A percentile compares a stretch with the other conserved stretches of the same genome.
Evolutionary conservation across 2,329 filamentous ascomycete species (phyloP).

Genomic region (Aspergillus uvarum): DNA sequence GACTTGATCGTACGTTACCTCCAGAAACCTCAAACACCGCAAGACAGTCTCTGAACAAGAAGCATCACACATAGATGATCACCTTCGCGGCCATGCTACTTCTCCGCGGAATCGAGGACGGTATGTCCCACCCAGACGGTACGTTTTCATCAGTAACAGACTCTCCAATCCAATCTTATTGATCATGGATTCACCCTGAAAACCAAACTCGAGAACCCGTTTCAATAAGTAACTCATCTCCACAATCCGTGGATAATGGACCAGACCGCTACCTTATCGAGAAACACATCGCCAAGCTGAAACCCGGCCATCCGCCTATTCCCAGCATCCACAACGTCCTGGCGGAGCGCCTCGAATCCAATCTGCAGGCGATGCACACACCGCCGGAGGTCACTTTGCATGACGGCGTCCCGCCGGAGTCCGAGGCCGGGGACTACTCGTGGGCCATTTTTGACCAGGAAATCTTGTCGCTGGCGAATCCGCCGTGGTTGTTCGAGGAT

Average conservation of each 20-base stretch:
- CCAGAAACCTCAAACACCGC: too few species aligned
- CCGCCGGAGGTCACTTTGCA: constrained; percentile 25
- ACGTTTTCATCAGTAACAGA: background rate
- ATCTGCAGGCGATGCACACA: constrained; percentile 31
- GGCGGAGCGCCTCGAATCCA: constrained; percentile 26
- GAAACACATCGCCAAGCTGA: constrained; percentile 26
- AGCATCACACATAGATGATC: constrained; percentile 24
- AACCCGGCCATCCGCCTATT: constrained; percentile 21
- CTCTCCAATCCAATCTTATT: too few species aligned
- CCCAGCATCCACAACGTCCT: constrained; percentile 28
- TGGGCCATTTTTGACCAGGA: constrained; percentile 35
- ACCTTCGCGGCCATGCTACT: constrained; percentile 31
- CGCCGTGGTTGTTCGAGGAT: constrained; percentile 28
- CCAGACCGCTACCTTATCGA: constrained; percentile 28
- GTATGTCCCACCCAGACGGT: constrained; percentile 32
- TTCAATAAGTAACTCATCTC: too few species aligned
- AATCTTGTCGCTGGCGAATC: constrained; percentile 31
- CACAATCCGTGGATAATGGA: background rate
- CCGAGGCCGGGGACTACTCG: constrained; percentile 23
- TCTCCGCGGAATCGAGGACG: constrained; percentile 29
- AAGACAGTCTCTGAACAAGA: background rate
- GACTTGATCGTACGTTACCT: constrained; percentile 27
- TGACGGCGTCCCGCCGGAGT: constrained; percentile 21
- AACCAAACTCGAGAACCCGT: too few species aligned
- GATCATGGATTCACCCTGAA: too few species aligned